Evolutionary conservation across 768 basidiomycete genomes (phyloP).

Genomic region (Lactarius hengduanensis): DNA sequence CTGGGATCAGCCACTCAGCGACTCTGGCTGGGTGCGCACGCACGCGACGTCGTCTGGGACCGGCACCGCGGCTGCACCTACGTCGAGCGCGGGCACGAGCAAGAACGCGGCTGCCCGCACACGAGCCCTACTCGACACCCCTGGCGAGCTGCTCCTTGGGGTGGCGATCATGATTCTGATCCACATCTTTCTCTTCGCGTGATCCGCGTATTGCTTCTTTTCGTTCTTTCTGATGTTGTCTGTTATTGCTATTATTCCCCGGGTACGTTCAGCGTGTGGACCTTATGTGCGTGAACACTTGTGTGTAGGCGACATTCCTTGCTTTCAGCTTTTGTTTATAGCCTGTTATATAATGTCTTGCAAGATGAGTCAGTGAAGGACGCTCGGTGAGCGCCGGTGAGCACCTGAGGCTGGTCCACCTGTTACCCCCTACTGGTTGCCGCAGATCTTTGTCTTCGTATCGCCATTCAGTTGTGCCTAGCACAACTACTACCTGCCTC

Average conservation of each 20-base stretch:
- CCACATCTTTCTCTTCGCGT: conserved; percentile 5
- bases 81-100: neutral
- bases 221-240: neutral
- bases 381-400: neutral
- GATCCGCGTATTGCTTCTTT: neutral
- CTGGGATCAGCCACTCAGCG: conserved; percentile 26
- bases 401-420: neutral
- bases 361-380: neutral
- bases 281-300: neutral
- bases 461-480: neutral
- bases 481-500: neutral
- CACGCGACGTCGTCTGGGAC: neutral
- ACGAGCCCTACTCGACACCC: neutral
- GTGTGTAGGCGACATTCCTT: neutral
- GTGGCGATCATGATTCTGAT: neutral
- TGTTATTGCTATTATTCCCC: neutral
- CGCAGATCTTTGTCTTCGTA: neutral
- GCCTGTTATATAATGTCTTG: neutral
- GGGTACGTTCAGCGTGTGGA: neutral
- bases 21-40: conserved; percentile 15
- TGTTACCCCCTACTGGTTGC: neutral
- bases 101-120: neutral
- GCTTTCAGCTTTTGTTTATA: neutral
- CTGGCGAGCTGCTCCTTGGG: neutral
- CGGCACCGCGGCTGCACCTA: neutral